Evolutionary conservation across 139 green algal species (phyloP), one percentile per base, ranked within the genome.

Genomic region (Haematococcus sp.): DNA sequence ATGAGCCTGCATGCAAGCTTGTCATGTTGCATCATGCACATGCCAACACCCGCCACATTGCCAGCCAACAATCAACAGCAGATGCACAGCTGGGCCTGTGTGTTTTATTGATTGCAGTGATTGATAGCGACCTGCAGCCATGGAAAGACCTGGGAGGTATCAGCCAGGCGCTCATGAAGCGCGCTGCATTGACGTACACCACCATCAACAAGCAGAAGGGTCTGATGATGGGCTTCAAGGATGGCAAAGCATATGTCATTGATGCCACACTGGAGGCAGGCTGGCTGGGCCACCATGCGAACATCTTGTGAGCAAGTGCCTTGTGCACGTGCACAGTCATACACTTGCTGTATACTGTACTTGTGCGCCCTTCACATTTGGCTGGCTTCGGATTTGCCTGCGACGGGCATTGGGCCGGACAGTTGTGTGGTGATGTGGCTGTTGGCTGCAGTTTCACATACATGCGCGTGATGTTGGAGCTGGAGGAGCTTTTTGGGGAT

Each of bases 391-490:
- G n/a, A n/a, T n/a, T n/a, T 49, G 40, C 40, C 40, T 49, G 40
- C 11, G 40, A 49, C n/a, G n/a, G n/a, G n/a, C n/a, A n/a, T n/a
- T 54, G 44, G 13, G 44, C 44, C 13, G 13, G 44, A 11, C 44
- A 22, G 44, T 54, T 54, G 44, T 54, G 44, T 54, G 44, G 44
- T n/a, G n/a, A n/a, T n/a, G n/a, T n/a, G n/a, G n/a, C n/a, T n/a
- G n/a, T n/a, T 34, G 58, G 58, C 58, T 35, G 58, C 58, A 65
- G 58, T 1, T 77, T 84, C 73, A 77, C 73, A 1, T 84, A 84
- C 73, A 80, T 84, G 78, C 54, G 64, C 3, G 72, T 76, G 15
- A 80, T 84, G 70, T 15, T 75, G 31, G 34, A 33, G 28, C 66
- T 56, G 34, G 56, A 19, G 27, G 46, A 70, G 46, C 4, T 30